A percentile compares a stretch with the other conserved stretches of the same genome.
phyloP scores from a whole-genome alignment of 345 rosid genomes.

The Eutrema heterophyllum region DNA sequence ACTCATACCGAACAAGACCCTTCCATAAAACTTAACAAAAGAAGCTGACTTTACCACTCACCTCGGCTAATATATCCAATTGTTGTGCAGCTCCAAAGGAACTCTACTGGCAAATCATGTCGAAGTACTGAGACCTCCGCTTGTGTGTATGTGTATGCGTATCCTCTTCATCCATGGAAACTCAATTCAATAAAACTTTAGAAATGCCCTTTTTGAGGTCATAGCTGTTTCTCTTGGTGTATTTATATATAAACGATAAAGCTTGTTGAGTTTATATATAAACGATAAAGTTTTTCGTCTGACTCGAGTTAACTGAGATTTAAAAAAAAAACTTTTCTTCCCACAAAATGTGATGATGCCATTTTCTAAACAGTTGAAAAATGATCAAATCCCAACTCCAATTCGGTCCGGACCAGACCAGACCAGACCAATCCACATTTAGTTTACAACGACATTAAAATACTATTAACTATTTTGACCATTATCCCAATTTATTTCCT shows the following conservation, averaged over 20 bases:
- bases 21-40: neutral
- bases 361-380: no score
- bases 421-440: neutral
- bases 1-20: neutral
- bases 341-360: no score
- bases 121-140: slow-evolving; percentile 40
- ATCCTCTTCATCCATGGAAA: slow-evolving; percentile 2
- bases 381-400: neutral
- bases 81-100: slow-evolving; percentile 75
- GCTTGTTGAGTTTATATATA: neutral
- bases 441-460: neutral
- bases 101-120: slow-evolving; percentile 55
- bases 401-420: neutral
- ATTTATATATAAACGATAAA: neutral
- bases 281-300: no score
- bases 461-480: neutral
- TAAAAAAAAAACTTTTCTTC: no score
- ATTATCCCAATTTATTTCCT: neutral
- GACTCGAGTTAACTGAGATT: no score
- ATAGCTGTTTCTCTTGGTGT: neutral
- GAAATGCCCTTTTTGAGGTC: neutral
- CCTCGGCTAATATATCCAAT: neutral
- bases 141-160: neutral
- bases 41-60: slow-evolving; percentile 3
- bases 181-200: neutral